Evolutionary conservation across 352 stramenopile species (phyloP), one percentile per base, ranked within the genome.

Genomic region (Thalassiosira mediterranea): DNA sequence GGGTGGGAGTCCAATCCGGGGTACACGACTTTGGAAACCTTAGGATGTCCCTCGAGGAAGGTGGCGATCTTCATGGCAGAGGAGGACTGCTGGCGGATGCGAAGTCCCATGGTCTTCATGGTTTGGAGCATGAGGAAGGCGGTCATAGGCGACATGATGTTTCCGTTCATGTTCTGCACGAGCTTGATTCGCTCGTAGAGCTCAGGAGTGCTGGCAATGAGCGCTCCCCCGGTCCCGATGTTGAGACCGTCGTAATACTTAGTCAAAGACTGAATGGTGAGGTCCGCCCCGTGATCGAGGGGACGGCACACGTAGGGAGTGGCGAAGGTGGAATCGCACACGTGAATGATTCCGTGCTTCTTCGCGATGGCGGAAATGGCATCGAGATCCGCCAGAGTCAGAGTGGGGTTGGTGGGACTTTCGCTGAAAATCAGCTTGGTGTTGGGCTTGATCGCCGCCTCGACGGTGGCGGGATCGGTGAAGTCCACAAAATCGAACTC

Each of bases 181-280:
- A 97, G 96, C 74, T 90, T 88, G 28, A 90, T 79, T 17, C 75
- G 70, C 32, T 90, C 79, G 63, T 90, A 77, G 3, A 93, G 61
- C 57, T 92, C 88, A 17, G 91, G 95, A 64, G 86, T 92, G 32
- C 81, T 83, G 5, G 76, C 78, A 34, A 97, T 86, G 29, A 97
- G 92, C 17, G 96, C 94, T 46, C 95, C 95, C 60, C 95, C 95
- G 44, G 97, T 93, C 4, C 96, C 95, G 63, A 97, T 95, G 72
- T 96, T 97, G 87, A 98, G 95, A 60, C 95, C 95, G 76, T 97
- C 96, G 76, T 97, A 98, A 88, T 97, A 98, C 90, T 98, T 98
- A 81, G 95, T 98, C 71, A 97, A 90, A 65, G 90, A 97, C 85
- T 98, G 95, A 56, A 97, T 90, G 31, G 96, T 94, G 21, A 98